A percentile compares a stretch with the other conserved stretches of the same genome.
Conservation (phyloP, 345 rosid species). For the Aurinia saxatilis region DNA sequence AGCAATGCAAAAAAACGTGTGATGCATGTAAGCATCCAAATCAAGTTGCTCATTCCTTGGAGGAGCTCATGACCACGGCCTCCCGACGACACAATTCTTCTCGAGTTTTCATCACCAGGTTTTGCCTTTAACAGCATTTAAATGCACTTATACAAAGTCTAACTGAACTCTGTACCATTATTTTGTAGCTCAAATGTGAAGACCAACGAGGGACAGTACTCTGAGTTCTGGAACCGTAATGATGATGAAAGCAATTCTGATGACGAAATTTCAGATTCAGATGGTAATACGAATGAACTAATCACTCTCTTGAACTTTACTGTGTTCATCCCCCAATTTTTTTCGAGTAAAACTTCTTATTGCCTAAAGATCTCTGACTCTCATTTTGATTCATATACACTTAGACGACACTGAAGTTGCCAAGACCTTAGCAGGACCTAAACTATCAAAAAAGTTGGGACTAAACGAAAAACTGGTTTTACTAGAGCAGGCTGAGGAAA, state of each 20-base stretch:
- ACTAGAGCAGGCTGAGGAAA: constrained; percentile 72
- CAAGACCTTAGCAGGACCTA: constrained; percentile 38
- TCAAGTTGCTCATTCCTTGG: constrained; percentile 50
- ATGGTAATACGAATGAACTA: constrained; percentile 51
- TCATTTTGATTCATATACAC: background rate
- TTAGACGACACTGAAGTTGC: constrained; percentile 47
- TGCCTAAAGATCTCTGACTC: background rate
- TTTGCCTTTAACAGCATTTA: background rate
- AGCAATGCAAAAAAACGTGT: constrained; percentile 64
- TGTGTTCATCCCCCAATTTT: background rate
- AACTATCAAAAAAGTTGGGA: constrained; percentile 44
- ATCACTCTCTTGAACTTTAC: background rate
- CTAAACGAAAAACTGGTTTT: constrained; percentile 53
- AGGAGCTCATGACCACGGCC: constrained; percentile 46
- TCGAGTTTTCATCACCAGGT: constrained; percentile 58
- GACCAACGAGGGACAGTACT: constrained; percentile 38
- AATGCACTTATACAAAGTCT: background rate
- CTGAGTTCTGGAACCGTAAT: constrained; percentile 91
- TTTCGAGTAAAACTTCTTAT: no score
- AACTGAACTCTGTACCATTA: background rate
- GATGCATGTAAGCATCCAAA: constrained; percentile 88
- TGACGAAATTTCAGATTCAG: constrained; percentile 88
- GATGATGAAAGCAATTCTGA: constrained; percentile 74
- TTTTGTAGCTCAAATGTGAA: constrained; percentile 43
- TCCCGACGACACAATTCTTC: constrained; percentile 53